Evolutionary conservation across 257 asterid genomes (phyloP).

Genomic region (Craterostigma plantagineum): DNA sequence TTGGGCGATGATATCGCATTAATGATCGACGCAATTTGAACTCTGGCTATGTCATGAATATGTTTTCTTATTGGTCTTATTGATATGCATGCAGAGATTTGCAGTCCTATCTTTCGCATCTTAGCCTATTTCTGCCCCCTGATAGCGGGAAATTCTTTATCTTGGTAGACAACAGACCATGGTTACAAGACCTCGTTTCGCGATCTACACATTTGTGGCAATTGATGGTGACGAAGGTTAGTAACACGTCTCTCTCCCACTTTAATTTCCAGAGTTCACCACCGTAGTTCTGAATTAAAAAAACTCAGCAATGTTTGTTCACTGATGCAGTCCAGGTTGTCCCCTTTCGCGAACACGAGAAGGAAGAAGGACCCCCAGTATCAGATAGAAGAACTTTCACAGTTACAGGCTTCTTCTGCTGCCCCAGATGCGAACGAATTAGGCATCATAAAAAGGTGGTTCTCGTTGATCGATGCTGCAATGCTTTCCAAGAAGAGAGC

Average conservation of each 20-base stretch:
- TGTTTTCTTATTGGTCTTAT: constrained; percentile 4
- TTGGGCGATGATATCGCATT: no score
- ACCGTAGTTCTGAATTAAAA: not conserved
- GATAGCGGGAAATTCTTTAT: constrained; percentile 63
- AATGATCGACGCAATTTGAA: no score
- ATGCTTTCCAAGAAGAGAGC: constrained; percentile 70
- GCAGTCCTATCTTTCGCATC: constrained; percentile 93
- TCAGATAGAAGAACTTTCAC: constrained; percentile 20
- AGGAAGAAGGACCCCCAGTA: constrained; percentile 29
- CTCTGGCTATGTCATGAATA: not conserved
- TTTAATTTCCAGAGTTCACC: constrained; percentile 5
- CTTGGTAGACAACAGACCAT: constrained; percentile 88
- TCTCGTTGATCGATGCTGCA: constrained; percentile 52
- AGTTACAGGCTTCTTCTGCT: constrained; percentile 17
- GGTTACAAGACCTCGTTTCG: constrained; percentile 72
- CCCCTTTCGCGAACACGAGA: constrained; percentile 85
- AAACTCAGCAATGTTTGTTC: not conserved
- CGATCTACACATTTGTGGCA: constrained; percentile 87
- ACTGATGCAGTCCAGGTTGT: constrained; percentile 61
- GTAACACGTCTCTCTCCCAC: constrained; percentile 9
- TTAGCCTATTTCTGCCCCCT: constrained; percentile 57
- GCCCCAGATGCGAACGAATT: constrained; percentile 20
- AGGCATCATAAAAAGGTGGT: constrained; percentile 48
- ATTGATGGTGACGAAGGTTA: constrained; percentile 94
- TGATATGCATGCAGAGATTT: constrained; percentile 41